Conservation (phyloP, 2,329 filamentous ascomycete genomes). For the Aspergillus ruber region DNA sequence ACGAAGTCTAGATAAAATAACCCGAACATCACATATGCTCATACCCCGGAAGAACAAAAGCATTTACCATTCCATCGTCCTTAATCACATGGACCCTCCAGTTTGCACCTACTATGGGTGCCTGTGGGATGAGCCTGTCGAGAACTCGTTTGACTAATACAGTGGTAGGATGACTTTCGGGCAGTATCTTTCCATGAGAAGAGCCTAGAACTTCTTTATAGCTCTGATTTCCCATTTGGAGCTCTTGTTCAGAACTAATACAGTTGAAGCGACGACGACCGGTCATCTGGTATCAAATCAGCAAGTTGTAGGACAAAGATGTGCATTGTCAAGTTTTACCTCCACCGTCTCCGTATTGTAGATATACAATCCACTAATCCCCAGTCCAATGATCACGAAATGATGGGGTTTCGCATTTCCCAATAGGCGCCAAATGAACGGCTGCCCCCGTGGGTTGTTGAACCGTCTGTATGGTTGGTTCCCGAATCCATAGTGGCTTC, state of each 20-base stretch:
- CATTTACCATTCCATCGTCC: constrained; percentile 44
- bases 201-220: constrained; percentile 46
- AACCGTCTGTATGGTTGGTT: constrained; percentile 16
- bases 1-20: background rate
- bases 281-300: constrained; percentile 35
- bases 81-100: constrained; percentile 59
- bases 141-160: constrained; percentile 48
- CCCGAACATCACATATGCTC: constrained; percentile 3
- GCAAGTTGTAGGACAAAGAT: background rate
- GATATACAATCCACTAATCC: constrained; percentile 44
- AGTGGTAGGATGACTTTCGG: constrained; percentile 44
- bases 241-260: constrained; percentile 41
- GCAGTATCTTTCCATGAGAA: constrained; percentile 43
- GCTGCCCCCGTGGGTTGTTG: constrained; percentile 3
- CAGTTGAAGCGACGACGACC: constrained; percentile 55
- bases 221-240: constrained; percentile 34
- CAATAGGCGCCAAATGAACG: constrained; percentile 12
- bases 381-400: constrained; percentile 33
- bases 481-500: constrained; percentile 5
- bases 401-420: constrained; percentile 19
- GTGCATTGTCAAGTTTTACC: constrained; percentile 20
- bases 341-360: constrained; percentile 53
- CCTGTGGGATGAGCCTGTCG: constrained; percentile 48
- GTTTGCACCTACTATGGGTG: constrained; percentile 35
- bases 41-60: constrained; percentile 57